These are phyloP conservation scores for Didymella lethalis DNA, from an alignment of 2,329 filamentous ascomycete species.

Conservation along the genomic window DNA sequence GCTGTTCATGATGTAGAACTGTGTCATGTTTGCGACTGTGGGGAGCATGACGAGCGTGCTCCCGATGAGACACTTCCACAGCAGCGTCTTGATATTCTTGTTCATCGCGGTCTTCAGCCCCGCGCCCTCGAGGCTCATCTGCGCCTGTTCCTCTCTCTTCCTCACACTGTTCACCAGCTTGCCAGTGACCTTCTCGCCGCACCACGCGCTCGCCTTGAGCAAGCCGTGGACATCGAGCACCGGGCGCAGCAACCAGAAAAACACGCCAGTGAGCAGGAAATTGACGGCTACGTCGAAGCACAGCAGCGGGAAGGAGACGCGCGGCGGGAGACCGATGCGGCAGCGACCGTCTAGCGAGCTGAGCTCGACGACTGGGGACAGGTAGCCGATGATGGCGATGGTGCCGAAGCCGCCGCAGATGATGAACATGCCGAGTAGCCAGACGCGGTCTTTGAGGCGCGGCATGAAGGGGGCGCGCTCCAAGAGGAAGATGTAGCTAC, in stretches of 20 bases:
- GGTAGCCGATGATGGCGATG: conserved; percentile 38
- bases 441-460: conserved; percentile 44
- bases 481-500: conserved; percentile 50
- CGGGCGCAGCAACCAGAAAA: conserved; percentile 46
- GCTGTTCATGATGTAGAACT: conserved; percentile 42
- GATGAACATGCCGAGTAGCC: conserved; percentile 40
- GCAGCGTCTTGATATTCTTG: conserved; percentile 29
- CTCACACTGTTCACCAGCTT: conserved; percentile 9
- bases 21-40: conserved; percentile 48
- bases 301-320: conserved; percentile 46
- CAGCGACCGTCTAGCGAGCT: conserved; percentile 40
- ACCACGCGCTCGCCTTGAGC: conserved; percentile 8
- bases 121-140: conserved; percentile 1
- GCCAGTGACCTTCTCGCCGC: not conserved
- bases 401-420: conserved; percentile 36
- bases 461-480: conserved; percentile 45
- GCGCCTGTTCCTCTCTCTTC: conserved; percentile 2
- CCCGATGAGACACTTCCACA: conserved; percentile 41
- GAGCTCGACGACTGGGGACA: conserved; percentile 40
- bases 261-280: conserved; percentile 46
- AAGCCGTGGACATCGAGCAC: conserved; percentile 28
- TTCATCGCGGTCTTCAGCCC: conserved; percentile 17
- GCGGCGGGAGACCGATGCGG: conserved; percentile 48
- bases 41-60: conserved; percentile 46
- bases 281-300: conserved; percentile 50